These are phyloP conservation scores for Penicillium sp. DNA, from an alignment of 2,329 filamentous ascomycete genomes.

Conservation along the genomic window DNA sequence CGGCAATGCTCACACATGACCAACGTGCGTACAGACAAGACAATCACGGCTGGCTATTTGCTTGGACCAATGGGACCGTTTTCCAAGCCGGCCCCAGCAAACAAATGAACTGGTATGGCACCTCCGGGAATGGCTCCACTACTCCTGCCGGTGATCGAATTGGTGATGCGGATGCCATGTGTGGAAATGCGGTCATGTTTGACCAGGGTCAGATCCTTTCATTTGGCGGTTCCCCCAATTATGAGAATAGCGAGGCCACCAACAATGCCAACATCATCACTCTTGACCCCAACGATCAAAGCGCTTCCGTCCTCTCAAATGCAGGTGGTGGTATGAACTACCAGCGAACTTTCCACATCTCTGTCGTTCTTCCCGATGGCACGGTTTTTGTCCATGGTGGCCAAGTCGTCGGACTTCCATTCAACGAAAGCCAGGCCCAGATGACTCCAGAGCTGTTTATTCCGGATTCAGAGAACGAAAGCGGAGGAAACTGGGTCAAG, in stretches of 20 bases:
- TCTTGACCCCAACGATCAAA: conserved; percentile 31
- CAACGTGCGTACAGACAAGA: conserved; percentile 34
- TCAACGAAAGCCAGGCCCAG: conserved; percentile 44
- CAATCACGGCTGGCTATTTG: conserved; percentile 58
- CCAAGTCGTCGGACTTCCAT: conserved; percentile 44
- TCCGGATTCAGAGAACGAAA: conserved; percentile 32
- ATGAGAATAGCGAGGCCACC: conserved; percentile 48
- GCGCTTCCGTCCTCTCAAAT: conserved; percentile 40
- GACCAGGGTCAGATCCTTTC: conserved; percentile 59
- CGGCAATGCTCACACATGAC: conserved; percentile 46
- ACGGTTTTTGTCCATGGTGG: conserved; percentile 52
- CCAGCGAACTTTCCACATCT: conserved; percentile 48
- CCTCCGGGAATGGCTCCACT: conserved; percentile 42
- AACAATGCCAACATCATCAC: conserved; percentile 53
- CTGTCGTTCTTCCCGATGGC: conserved; percentile 52
- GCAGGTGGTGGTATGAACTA: conserved; percentile 45
- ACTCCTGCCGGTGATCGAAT: conserved; percentile 46
- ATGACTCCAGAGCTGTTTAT: conserved; percentile 51
- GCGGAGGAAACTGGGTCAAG: conserved; percentile 36
- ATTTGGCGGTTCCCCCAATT: conserved; percentile 47
- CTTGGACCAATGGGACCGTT: conserved; percentile 49
- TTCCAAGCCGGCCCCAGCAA: conserved; percentile 59
- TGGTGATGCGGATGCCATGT: conserved; percentile 54
- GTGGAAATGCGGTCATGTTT: conserved; percentile 59
- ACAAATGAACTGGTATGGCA: conserved; percentile 60